Evolutionary conservation across 2,329 filamentous ascomycete species (phyloP).

Genomic region (Fusarium mundagurra): DNA sequence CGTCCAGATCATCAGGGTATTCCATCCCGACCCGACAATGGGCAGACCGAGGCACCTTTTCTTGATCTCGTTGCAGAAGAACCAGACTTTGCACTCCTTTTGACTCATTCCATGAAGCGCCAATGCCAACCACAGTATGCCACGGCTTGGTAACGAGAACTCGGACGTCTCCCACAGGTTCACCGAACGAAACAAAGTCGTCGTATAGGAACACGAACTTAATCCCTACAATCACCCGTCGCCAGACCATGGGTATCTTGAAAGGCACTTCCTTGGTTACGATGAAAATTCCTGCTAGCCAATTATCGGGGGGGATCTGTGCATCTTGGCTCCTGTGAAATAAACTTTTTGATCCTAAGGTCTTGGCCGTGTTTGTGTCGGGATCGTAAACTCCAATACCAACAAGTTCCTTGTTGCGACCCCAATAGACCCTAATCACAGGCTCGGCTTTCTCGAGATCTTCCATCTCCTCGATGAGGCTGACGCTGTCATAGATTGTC

Average conservation of each 20-base stretch:
- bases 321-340: neutral
- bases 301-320: neutral
- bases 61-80: neutral
- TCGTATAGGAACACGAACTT: neutral
- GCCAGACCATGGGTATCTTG: neutral
- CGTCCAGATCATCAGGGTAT: neutral
- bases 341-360: accelerated
- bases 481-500: neutral
- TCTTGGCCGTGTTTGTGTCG: neutral
- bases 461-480: neutral
- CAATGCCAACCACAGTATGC: neutral
- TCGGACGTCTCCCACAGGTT: neutral
- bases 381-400: neutral
- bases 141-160: neutral
- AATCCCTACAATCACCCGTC: neutral
- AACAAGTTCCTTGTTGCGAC: neutral
- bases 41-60: neutral
- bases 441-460: neutral
- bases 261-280: neutral
- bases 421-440: neutral
- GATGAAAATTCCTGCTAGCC: neutral
- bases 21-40: neutral
- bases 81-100: neutral
- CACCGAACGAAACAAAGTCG: neutral
- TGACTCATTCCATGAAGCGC: neutral